These are phyloP conservation scores for Debaryomyces fabryi DNA, from an alignment of 1,139 yeast species.

Conservation along the genomic window DNA sequence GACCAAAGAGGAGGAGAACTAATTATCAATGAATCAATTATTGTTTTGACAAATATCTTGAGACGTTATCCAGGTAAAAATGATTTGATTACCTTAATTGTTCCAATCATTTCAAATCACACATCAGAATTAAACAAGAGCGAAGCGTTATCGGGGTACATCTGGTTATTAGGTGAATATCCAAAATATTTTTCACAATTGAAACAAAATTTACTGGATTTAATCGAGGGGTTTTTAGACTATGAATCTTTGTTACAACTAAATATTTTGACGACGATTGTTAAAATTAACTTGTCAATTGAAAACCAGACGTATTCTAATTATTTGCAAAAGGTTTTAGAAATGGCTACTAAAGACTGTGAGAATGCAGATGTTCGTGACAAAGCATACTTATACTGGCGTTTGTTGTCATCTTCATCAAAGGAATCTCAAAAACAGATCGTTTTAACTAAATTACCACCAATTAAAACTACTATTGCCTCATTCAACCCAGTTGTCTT, in stretches of 20 bases:
- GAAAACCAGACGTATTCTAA: constrained; percentile 36
- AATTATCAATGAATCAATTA: constrained; percentile 76
- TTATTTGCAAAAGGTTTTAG: constrained; percentile 70
- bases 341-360: constrained; percentile 75
- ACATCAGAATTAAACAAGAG: constrained; percentile 60
- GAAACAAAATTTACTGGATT: constrained; percentile 44
- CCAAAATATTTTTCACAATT: constrained; percentile 69
- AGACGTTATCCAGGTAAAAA: constrained; percentile 72
- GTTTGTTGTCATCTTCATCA: constrained; percentile 66
- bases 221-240: constrained; percentile 67
- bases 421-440: constrained; percentile 54
- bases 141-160: constrained; percentile 73
- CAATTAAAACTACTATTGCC: constrained; percentile 72
- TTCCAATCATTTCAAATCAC: constrained; percentile 68
- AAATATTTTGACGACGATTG: constrained; percentile 74
- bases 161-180: constrained; percentile 91
- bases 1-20: constrained; percentile 76
- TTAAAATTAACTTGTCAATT: constrained; percentile 64
- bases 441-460: constrained; percentile 65
- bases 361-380: constrained; percentile 94
- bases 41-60: constrained; percentile 76
- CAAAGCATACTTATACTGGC: constrained; percentile 93
- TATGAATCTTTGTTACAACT: constrained; percentile 78
- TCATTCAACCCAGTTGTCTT: constrained; percentile 69
- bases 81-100: constrained; percentile 62